Base-by-base conservation (phyloP, 306 rosid species). In the Quercus dentata region DNA sequence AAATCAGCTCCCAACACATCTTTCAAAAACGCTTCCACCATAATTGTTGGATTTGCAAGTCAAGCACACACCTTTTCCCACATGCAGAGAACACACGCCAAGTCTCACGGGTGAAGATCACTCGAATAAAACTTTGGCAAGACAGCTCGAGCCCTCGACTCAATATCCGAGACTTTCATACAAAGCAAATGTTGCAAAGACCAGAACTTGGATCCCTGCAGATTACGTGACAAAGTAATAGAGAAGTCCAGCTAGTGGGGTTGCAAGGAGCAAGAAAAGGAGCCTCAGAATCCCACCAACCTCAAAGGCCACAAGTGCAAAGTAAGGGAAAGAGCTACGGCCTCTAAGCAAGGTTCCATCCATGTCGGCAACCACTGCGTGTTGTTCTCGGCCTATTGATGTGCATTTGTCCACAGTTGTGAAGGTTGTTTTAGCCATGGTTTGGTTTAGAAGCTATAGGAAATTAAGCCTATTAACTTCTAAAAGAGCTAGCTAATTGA, bases 271-370 rank as follows among this genome's bases (percentile, higher is more conserved):
- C 58, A 84, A 86, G 72, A 92, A 69, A 13, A 94, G 79, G 12
- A 94, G 97, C 65, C 97, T 78, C 9, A 91, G 38, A 31, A 89
- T 62, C 0, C 98, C 98, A 6, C 98, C 97, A 2, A 82, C 90
- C 33, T 94, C 98, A 51, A 91, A 94, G 3, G 98, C 97, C 5
- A 91, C 21, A 0, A 91, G 89, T 0, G 97, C 94, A 23, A 91
- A 94, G 76, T 92, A 94, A 1, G 98, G 97, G 62, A 94, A 94
- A 0, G 98, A 91, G 81, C 94, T 94, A 0, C 97, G 74, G 1
- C 97, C 97, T 49, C 87, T 67, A 2, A 94, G 90, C 57, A 94
- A 76, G 0, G 98, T 94, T 8, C 97, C 98, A 28, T 94, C 98
- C 97, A 94, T 86, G 85, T 94, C 97, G 0, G 97, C 88, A 1